These are phyloP conservation scores for Rhexocercosporidium sp. DNA, from an alignment of 2,329 filamentous ascomycete species.

Conservation along the genomic window DNA sequence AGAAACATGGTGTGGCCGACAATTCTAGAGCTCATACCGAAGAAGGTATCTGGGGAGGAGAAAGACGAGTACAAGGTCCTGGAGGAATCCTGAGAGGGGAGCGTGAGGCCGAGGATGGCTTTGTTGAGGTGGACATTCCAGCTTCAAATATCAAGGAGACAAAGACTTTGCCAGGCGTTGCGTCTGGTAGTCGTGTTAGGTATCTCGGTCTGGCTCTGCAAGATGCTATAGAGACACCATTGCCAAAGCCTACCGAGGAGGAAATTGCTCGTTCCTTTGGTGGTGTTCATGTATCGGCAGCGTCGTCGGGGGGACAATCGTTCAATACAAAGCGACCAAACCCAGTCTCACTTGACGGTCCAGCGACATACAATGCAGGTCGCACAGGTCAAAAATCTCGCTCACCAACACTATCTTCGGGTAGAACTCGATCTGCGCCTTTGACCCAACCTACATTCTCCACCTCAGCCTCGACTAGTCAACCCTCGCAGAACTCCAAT, in stretches of 20 bases:
- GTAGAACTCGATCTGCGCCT: neutral
- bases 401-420: neutral
- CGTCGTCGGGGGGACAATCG: neutral
- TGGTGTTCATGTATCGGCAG: neutral
- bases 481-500: neutral
- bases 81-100: neutral
- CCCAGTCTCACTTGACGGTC: neutral
- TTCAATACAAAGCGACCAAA: neutral
- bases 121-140: neutral
- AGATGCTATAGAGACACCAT: neutral
- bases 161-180: neutral
- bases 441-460: neutral
- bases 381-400: neutral
- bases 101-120: neutral
- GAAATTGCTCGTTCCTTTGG: neutral
- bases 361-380: neutral
- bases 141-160: neutral
- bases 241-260: neutral
- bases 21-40: neutral
- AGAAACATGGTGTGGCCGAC: neutral
- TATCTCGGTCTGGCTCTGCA: slow-evolving; percentile 1
- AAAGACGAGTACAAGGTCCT: neutral
- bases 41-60: neutral
- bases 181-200: neutral
- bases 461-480: neutral